Evolutionary conservation across 768 basidiomycete species (phyloP).

Genomic region (Auriscalpium microsporum): DNA sequence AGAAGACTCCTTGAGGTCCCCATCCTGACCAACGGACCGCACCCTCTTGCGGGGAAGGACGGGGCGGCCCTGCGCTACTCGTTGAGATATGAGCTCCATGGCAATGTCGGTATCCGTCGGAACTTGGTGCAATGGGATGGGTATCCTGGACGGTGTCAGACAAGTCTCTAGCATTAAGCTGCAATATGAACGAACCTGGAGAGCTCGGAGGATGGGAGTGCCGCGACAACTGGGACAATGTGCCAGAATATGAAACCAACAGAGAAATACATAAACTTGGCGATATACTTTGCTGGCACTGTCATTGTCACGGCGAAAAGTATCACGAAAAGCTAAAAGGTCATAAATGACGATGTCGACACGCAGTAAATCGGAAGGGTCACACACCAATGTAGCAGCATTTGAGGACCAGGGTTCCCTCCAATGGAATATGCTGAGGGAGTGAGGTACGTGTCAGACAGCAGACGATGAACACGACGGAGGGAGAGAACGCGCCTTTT

Average conservation of each 20-base stretch:
- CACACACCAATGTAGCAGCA: neutral
- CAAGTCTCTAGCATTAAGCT: neutral
- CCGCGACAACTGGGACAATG: constrained; percentile 43
- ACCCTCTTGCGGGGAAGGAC: constrained; percentile 4
- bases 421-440: neutral
- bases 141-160: constrained; percentile 28
- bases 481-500: constrained; percentile 40
- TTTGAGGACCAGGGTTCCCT: neutral
- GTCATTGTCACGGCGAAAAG: constrained; percentile 22
- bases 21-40: neutral
- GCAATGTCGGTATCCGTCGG: constrained; percentile 67
- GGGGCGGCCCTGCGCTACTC: constrained; percentile 43
- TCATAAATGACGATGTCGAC: too few species aligned
- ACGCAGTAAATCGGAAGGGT: neutral
- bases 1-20: neutral
- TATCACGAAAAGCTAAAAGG: neutral
- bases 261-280: constrained; percentile 37
- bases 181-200: constrained; percentile 29
- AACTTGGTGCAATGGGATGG: constrained; percentile 39
- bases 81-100: constrained; percentile 57
- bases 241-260: constrained; percentile 59
- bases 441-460: too few species aligned
- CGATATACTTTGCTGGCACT: constrained; percentile 42
- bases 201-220: constrained; percentile 38
- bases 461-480: neutral